These are phyloP conservation scores for Pseudocercospora pini-densiflorae DNA, from an alignment of 2,329 filamentous ascomycete genomes.

Conservation along the genomic window DNA sequence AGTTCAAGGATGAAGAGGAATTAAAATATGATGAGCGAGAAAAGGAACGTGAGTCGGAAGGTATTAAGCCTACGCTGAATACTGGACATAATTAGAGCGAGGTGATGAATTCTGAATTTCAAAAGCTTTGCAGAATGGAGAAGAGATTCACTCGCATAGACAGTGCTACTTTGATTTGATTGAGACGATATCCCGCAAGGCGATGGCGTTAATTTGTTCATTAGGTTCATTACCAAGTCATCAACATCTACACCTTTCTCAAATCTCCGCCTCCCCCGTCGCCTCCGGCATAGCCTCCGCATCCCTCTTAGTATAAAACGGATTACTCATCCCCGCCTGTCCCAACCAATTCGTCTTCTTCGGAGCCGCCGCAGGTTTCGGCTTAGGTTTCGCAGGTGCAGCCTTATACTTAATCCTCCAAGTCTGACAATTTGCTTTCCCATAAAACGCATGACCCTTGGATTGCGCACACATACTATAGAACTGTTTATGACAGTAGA, in stretches of 20 bases:
- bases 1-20: constrained; percentile 31
- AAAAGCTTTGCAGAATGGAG: neutral
- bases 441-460: constrained; percentile 5
- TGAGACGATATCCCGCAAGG: constrained; percentile 3
- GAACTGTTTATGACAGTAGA: constrained; percentile 5
- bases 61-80: constrained; percentile 29
- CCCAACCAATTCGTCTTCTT: neutral
- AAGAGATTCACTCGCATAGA: neutral
- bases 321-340: neutral
- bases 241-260: neutral
- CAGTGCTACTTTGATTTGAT: neutral
- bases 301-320: neutral
- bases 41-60: constrained; percentile 23
- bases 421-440: constrained; percentile 5
- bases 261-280: neutral
- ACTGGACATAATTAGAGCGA: constrained; percentile 27
- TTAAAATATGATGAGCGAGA: constrained; percentile 27
- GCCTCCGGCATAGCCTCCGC: neutral
- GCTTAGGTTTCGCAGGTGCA: neutral
- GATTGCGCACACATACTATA: constrained; percentile 2
- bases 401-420: constrained; percentile 9
- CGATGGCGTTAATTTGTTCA: neutral
- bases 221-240: neutral
- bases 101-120: neutral
- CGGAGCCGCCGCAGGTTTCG: neutral